phyloP scores from a whole-genome alignment of 2,329 filamentous ascomycete species.

The Colletotrichum navitas region DNA sequence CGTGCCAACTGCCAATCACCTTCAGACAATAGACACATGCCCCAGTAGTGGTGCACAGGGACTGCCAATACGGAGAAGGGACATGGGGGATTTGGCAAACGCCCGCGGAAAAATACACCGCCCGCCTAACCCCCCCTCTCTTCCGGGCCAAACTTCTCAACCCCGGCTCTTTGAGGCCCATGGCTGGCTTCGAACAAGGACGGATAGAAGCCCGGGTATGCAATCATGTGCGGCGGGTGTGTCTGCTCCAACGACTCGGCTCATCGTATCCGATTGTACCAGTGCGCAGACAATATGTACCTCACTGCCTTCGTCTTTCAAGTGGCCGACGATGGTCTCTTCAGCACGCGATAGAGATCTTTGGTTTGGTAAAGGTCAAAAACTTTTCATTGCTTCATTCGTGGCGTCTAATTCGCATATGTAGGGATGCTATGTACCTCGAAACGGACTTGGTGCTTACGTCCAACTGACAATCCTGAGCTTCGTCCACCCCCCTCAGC shows the following conservation, averaged over 20 bases:
- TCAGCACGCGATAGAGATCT: neutral
- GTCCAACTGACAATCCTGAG: slow-evolving; percentile 6
- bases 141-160: neutral
- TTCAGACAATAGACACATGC: too few relatives aligned
- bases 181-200: neutral
- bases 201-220: neutral
- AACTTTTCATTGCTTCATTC: slow-evolving; percentile 4
- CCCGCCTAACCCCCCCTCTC: neutral
- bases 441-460: slow-evolving; percentile 6
- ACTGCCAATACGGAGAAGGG: too few relatives aligned
- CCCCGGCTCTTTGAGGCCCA: neutral
- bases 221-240: too few relatives aligned
- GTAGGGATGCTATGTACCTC: neutral
- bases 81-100: neutral
- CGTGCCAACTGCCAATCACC: neutral
- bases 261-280: too few relatives aligned
- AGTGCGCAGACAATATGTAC: too few relatives aligned
- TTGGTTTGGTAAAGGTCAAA: neutral
- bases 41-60: too few relatives aligned
- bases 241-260: neutral
- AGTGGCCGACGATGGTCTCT: neutral
- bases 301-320: too few relatives aligned
- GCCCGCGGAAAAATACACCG: too few relatives aligned
- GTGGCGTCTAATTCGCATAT: neutral
- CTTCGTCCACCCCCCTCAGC: neutral